Conservation (phyloP, 78 protist species). For the Cyanophora paradoxa region DNA sequence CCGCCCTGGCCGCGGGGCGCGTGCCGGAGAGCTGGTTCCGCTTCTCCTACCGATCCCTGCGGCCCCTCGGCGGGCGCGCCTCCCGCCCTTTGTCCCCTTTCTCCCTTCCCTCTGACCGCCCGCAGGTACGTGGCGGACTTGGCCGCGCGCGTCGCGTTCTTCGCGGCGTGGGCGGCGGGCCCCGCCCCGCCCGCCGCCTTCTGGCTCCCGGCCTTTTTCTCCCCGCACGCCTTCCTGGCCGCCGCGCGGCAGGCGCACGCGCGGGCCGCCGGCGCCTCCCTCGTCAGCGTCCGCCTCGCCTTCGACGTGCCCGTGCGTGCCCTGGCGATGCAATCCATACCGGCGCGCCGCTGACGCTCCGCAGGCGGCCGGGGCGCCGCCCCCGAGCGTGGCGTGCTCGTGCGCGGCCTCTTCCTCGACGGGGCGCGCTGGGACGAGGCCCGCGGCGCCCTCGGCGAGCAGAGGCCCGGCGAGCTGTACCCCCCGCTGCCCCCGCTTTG, state of each 20-base stretch:
- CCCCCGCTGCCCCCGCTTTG: too few relatives aligned
- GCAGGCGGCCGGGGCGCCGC: neutral
- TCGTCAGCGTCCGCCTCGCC: too few relatives aligned
- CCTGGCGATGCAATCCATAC: too few relatives aligned
- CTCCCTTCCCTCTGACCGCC: too few relatives aligned
- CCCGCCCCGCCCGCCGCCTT: constrained; percentile 17
- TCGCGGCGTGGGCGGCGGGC: constrained; percentile 11
- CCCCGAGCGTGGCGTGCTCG: constrained; percentile 19
- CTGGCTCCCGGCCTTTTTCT: too few relatives aligned
- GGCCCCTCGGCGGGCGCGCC: constrained; percentile 3
- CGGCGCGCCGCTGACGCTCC: neutral
- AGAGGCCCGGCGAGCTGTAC: neutral
- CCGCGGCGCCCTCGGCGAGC: neutral
- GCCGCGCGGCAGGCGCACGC: constrained; percentile 17
- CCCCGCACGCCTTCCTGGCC: constrained; percentile 29
- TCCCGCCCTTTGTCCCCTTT: too few relatives aligned
- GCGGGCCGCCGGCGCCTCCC: neutral
- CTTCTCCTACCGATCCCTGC: constrained; percentile 10
- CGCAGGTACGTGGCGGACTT: constrained; percentile 18
- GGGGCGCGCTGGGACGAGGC: constrained; percentile 27
- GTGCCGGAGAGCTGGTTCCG: constrained; percentile 14
- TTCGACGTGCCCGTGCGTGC: neutral
- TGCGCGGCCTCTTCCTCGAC: constrained; percentile 32
- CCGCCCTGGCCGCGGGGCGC: neutral
- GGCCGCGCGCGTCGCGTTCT: neutral